Evolutionary conservation across 441 rosid species (phyloP), one percentile per base, ranked within the genome.

Genomic region (Omphalea diandra): DNA sequence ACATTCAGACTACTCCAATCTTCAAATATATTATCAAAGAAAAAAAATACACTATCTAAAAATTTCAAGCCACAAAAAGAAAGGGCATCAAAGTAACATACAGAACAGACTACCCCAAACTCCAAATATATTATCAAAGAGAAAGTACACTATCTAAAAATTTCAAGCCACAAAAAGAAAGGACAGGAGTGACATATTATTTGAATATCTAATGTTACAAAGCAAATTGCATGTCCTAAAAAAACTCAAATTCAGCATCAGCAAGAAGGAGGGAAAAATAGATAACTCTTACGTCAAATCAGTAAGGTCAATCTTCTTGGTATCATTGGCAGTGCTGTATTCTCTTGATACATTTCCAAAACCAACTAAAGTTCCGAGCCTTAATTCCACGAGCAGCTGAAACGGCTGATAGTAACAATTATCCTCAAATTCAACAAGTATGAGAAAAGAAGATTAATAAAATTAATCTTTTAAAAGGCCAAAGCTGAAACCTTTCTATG

Each of bases 241-340:
- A 68, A 57, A 14, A 67, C 24, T 53, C 58, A 15, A 59, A 26
- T 17, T 15, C 36, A 43, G 27, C 2, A 12, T 35, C 27, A 31
- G 36, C 15, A n/a, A 59, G 54, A 41, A 15, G n/a, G 50, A 41
- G 73, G n/a, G n/a, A n/a, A n/a, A n/a, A n/a, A n/a, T n/a, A n/a
- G n/a, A n/a, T n/a, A 41, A 54, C 72, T 74, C 94, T 75, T 84
- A 93, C 96, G 93, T 91, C 71, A 93, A 87, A 77, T 93, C 97
- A 1, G 86, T 85, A 72, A 88, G 84, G 77, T 94, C 97, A 65
- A 85, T 77, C 70, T 83, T 86, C n/a, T 65, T 65, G 10, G 75
- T 44, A 70, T 71, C 36, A 14, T 67, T 63, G 65, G 62, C 56
- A 69, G 73, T 83, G 84, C 78, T 80, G 73, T 85, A 88, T 56